Conservation (phyloP, 495 filamentous ascomycete genomes). For the Neurospora terricola region DNA sequence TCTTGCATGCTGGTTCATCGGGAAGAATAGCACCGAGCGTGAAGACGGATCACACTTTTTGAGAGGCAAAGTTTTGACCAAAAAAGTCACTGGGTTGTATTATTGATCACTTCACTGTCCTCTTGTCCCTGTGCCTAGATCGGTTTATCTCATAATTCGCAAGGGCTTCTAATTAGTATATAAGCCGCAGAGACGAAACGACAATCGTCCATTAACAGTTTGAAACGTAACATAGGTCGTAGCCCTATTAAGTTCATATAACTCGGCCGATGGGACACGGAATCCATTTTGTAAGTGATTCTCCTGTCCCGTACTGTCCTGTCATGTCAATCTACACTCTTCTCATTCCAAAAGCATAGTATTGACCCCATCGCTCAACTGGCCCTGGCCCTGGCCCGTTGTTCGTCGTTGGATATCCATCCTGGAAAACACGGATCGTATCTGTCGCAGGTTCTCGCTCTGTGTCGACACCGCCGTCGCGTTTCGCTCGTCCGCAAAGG, state of each 20-base stretch:
- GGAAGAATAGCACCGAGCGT: neutral
- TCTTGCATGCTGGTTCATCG: neutral
- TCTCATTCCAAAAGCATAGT: neutral
- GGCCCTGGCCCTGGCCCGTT: neutral
- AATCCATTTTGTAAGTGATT: neutral
- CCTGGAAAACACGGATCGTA: constrained; percentile 59
- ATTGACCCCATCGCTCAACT: neutral
- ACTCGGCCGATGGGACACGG: neutral
- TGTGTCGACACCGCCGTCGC: constrained; percentile 49
- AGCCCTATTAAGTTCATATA: neutral
- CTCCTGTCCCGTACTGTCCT: neutral
- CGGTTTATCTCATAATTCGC: neutral
- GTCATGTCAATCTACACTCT: neutral
- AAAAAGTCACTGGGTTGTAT: neutral
- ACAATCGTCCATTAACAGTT: neutral
- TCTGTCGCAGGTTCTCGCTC: constrained; percentile 59
- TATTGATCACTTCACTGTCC: neutral
- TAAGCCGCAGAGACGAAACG: neutral
- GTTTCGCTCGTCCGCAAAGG: constrained; percentile 65
- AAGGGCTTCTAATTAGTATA: neutral
- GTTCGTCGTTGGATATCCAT: constrained; percentile 22
- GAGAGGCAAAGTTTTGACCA: neutral
- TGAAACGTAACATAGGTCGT: neutral
- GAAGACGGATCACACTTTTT: neutral
- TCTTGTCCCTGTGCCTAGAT: neutral